A percentile compares a stretch with the other conserved stretches of the same genome.
phyloP scores from a whole-genome alignment of 192 early-diverging fungal species.

The Backusella westeae region DNA sequence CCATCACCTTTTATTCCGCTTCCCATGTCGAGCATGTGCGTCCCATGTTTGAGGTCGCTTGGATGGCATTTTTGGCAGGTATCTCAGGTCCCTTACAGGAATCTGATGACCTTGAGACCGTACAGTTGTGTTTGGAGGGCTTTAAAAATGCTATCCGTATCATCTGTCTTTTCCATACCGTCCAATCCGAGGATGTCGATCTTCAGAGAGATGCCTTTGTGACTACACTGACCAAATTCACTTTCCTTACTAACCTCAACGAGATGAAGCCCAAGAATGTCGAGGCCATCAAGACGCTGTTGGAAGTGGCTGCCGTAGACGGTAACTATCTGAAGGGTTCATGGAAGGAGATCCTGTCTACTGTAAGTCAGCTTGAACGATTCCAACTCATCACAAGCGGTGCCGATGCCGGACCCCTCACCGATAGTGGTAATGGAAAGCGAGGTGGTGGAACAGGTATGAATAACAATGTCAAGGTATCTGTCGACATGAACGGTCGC shows the following conservation, averaged over 20 bases:
- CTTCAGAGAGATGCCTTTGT: conserved; percentile 92
- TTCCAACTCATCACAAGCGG: conserved; percentile 76
- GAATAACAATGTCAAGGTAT: neutral
- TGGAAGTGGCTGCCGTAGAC: conserved; percentile 71
- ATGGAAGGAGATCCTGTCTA: conserved; percentile 85
- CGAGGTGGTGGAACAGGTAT: neutral
- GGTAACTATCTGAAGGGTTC: conserved; percentile 62
- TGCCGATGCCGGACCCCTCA: conserved; percentile 35
- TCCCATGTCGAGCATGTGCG: conserved; percentile 87
- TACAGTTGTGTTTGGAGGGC: conserved; percentile 72
- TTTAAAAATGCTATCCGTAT: conserved; percentile 81
- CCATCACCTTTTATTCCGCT: conserved; percentile 56
- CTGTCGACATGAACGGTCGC: neutral
- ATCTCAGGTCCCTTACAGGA: conserved; percentile 84
- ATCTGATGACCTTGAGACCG: conserved; percentile 69
- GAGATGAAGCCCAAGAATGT: conserved; percentile 92
- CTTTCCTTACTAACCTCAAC: conserved; percentile 76
- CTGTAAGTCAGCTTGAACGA: conserved; percentile 84
- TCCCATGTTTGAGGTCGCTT: conserved; percentile 89
- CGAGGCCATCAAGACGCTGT: conserved; percentile 82
- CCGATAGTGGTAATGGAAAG: conserved; percentile 24
- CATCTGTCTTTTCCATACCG: conserved; percentile 66
- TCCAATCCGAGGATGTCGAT: conserved; percentile 65
- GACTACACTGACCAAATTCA: conserved; percentile 85
- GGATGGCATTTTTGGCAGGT: conserved; percentile 85